These are phyloP conservation scores for Inonotus obliquus DNA, from an alignment of 1,284 basidiomycete species.

Conservation along the genomic window DNA sequence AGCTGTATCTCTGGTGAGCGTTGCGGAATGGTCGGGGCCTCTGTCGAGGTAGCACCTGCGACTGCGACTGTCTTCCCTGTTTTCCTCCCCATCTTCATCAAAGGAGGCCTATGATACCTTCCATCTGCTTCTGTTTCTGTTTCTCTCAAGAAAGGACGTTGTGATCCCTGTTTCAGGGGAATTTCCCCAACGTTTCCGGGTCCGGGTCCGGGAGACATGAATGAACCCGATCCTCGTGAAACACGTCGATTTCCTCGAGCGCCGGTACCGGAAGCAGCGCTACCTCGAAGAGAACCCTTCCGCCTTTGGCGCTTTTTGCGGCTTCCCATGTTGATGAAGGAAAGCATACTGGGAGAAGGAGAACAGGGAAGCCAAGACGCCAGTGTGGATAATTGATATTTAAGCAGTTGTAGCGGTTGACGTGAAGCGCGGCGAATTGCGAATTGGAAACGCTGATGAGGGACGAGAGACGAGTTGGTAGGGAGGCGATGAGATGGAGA, in stretches of 20 bases:
- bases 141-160: not conserved
- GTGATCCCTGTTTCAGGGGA: not conserved
- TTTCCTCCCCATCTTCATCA: not conserved
- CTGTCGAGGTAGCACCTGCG: not conserved
- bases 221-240: conserved; percentile 13
- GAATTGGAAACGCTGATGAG: not conserved
- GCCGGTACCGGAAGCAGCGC: not conserved
- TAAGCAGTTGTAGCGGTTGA: no score
- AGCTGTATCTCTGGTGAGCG: conserved; percentile 16
- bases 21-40: not conserved
- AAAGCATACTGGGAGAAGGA: conserved; percentile 14
- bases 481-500: not conserved
- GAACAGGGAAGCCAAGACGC: conserved; percentile 13
- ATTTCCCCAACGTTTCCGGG: conserved; percentile 9
- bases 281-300: not conserved
- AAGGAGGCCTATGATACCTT: no score
- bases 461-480: not conserved
- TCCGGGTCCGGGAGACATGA: conserved; percentile 16
- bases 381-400: conserved; percentile 10
- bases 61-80: no score
- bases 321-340: conserved; percentile 19
- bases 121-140: not conserved
- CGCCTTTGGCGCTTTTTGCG: conserved; percentile 14
- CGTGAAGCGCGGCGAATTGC: no score
- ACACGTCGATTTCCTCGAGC: not conserved